Evolutionary conservation across 257 asterid species (phyloP).

Genomic region (Plectranthus barbatus): DNA sequence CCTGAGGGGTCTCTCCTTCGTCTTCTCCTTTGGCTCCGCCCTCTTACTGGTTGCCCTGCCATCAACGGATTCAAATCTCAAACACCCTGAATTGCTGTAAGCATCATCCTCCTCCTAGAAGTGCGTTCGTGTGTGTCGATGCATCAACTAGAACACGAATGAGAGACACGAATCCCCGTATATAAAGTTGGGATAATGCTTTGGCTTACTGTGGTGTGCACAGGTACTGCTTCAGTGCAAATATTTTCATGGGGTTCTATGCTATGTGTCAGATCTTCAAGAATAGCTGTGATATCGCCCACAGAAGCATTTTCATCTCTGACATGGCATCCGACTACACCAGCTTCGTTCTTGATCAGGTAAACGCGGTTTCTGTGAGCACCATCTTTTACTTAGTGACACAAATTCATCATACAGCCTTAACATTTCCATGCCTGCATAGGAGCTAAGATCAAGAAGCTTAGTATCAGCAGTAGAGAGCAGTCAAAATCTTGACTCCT

Average conservation of each 20-base stretch:
- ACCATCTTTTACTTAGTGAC: background rate
- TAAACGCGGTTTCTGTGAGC: conserved; percentile 2
- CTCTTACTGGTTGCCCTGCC: conserved; percentile 1
- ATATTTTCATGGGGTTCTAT: background rate
- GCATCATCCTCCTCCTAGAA: background rate
- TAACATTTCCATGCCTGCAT: background rate
- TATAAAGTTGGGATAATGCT: too few relatives aligned
- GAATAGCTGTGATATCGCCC: conserved; percentile 3
- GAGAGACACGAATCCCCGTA: too few relatives aligned
- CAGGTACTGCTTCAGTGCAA: conserved; percentile 12
- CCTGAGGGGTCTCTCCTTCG: conserved; percentile 9
- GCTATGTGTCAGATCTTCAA: conserved; percentile 10
- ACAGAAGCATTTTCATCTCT: conserved; percentile 47
- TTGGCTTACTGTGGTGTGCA: background rate
- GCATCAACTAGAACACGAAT: too few relatives aligned
- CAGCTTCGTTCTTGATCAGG: conserved; percentile 61
- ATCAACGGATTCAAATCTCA: conserved; percentile 5
- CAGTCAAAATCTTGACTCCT: background rate
- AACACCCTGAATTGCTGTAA: conserved; percentile 13
- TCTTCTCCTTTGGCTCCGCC: conserved; percentile 7
- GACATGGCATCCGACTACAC: conserved; percentile 56
- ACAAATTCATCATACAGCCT: background rate
- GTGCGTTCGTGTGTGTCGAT: background rate
- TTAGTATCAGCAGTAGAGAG: background rate
- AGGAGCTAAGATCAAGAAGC: background rate